phyloP scores from a whole-genome alignment of 2,329 filamentous ascomycete genomes.

The Westerdykella ornata region DNA sequence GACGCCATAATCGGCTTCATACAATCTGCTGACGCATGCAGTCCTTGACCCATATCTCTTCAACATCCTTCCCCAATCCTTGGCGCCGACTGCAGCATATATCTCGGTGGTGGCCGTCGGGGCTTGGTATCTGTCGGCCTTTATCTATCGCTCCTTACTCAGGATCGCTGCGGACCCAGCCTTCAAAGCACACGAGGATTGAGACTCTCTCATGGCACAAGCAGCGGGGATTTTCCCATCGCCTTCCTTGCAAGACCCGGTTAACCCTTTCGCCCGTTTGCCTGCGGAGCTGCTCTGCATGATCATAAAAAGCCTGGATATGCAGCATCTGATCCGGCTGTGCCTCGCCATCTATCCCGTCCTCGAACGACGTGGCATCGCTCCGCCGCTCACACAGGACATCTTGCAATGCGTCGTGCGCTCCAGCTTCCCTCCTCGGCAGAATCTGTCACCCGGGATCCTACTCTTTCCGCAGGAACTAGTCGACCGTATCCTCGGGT shows the following conservation, averaged over 20 bases:
- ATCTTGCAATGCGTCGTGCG: slow-evolving; percentile 20
- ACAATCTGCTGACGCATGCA: slow-evolving; percentile 13
- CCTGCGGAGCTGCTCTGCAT: slow-evolving; percentile 44
- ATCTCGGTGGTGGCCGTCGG: slow-evolving; percentile 54
- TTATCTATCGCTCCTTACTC: slow-evolving; percentile 34
- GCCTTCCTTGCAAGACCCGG: slow-evolving; percentile 5
- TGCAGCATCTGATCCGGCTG: slow-evolving; percentile 41
- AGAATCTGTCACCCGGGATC: neutral
- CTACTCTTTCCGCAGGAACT: neutral
- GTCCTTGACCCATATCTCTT: slow-evolving; percentile 81
- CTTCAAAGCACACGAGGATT: slow-evolving; percentile 30
- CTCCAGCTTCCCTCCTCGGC: neutral
- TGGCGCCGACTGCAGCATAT: slow-evolving; percentile 66
- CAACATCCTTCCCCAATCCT: slow-evolving; percentile 71
- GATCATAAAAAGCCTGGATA: slow-evolving; percentile 39
- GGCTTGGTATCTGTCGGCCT: slow-evolving; percentile 47
- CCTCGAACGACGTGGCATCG: slow-evolving; percentile 34
- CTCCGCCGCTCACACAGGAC: slow-evolving; percentile 21
- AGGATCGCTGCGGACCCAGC: slow-evolving; percentile 14
- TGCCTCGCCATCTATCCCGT: slow-evolving; percentile 43
- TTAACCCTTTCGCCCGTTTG: slow-evolving; percentile 21
- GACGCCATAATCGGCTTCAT: neutral
- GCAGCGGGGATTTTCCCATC: slow-evolving; percentile 8
- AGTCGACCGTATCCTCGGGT: neutral
- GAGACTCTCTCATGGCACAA: slow-evolving; percentile 6